Evolutionary conservation across 2,329 filamentous ascomycete genomes (phyloP), one percentile per base, ranked within the genome.

Genomic region (Aspergillus ustus): DNA sequence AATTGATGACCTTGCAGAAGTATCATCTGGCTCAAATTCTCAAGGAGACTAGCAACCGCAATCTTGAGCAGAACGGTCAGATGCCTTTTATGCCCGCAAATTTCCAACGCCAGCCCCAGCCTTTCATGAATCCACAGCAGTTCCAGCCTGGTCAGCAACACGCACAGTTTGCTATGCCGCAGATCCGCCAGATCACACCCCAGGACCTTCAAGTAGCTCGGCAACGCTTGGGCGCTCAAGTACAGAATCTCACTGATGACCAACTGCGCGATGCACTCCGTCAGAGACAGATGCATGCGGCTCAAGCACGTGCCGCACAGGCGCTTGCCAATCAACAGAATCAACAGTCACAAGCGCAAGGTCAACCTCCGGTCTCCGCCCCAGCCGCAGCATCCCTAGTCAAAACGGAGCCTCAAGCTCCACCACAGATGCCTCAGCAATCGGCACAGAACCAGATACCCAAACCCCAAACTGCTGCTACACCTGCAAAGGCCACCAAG

Each of bases 21-120:
- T 67, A 81, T 43, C 82, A 84, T 63, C 80, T 82, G 61, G 75
- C 73, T 57, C 77, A 80, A 61, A 77, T 69, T 66, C 69, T 72
- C 15, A 72, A 74, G 59, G 66, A 69, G 34, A 63, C 58, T 37
- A 59, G 34, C 48, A 69, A 63, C 53, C 66, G 67, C 15, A 69
- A 68, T 48, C 51, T 58, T 31, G 71, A 70, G 22, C 69, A 69
- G 44, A 66, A 66, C 52, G 68, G 63, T 15, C 72, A 72, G 54
- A 61, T 55, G 20, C 61, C 66, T 50, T 66, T 66, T 61, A 55
- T 71, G 53, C 59, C 68, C 25, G 65, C 61, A 40, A 66, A 66
- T 52, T 68, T 72, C 58, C 70, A 72, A 46, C 68, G 69, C 22
- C 69, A 66, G 37, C 69, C 67, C 52, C 70, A 70, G 44, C 71